Conservation (phyloP, 805 yeast genomes). For the Candida oleophila region DNA sequence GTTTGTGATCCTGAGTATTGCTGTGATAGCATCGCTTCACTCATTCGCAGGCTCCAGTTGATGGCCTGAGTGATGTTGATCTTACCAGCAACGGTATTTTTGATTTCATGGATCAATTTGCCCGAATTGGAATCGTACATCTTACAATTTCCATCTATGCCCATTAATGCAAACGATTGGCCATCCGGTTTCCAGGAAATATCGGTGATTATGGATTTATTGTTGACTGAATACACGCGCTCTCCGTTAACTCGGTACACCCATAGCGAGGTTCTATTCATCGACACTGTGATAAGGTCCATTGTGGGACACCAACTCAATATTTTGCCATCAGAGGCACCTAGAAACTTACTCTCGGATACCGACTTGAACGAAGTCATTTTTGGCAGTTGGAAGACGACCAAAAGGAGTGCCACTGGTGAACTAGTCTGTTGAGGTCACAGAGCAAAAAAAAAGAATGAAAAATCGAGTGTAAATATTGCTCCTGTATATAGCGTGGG, state of each 20-base stretch:
- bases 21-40: too few relatives aligned
- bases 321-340: slow-evolving; percentile 35
- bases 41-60: slow-evolving; percentile 17
- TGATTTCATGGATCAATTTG: slow-evolving; percentile 26
- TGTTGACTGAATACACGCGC: slow-evolving; percentile 48
- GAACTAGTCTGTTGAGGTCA: too few relatives aligned
- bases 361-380: neutral
- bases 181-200: slow-evolving; percentile 37
- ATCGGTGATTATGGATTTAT: slow-evolving; percentile 29
- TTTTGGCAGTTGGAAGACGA: too few relatives aligned
- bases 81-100: slow-evolving; percentile 15
- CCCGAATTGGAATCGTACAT: slow-evolving; percentile 50
- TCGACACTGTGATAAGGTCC: slow-evolving; percentile 52
- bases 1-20: neutral
- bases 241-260: slow-evolving; percentile 56
- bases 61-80: slow-evolving; percentile 5
- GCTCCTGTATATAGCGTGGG: too few relatives aligned
- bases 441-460: too few relatives aligned
- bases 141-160: slow-evolving; percentile 41
- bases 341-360: slow-evolving; percentile 16
- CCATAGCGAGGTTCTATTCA: slow-evolving; percentile 48
- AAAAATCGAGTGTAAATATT: too few relatives aligned
- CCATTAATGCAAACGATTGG: slow-evolving; percentile 43
- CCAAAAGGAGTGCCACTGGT: too few relatives aligned
- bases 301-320: slow-evolving; percentile 52